phyloP scores from a whole-genome alignment of 2,329 filamentous ascomycete genomes.

The Penicillium polonicum region DNA sequence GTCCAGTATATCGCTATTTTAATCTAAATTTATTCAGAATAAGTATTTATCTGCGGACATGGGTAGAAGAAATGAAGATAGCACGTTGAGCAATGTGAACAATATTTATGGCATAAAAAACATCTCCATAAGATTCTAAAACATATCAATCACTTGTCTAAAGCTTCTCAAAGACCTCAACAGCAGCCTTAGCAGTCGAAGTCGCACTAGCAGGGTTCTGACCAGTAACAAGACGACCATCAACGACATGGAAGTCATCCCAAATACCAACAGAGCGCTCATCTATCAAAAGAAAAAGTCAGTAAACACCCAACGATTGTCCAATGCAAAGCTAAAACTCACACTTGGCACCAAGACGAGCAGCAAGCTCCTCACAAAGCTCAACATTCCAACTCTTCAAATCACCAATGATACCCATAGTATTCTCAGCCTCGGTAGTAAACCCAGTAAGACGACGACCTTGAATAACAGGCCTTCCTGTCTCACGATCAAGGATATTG shows the following conservation, averaged over 20 bases:
- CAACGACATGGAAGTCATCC: conserved; percentile 35
- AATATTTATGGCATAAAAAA: neutral
- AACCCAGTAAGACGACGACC: conserved; percentile 44
- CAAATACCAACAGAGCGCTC: conserved; percentile 27
- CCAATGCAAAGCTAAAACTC: conserved; percentile 14
- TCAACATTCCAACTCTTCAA: conserved; percentile 34
- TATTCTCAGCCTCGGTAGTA: conserved; percentile 40
- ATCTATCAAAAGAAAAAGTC: conserved; percentile 15
- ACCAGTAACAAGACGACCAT: conserved; percentile 45
- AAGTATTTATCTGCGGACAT: neutral
- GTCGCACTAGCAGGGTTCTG: conserved; percentile 45
- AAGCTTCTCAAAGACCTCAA: conserved; percentile 41
- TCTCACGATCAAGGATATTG: conserved; percentile 33
- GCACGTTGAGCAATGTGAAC: neutral
- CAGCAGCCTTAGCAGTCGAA: conserved; percentile 41
- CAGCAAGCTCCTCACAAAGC: conserved; percentile 37
- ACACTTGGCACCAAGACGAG: conserved; percentile 33
- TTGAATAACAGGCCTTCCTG: conserved; percentile 39
- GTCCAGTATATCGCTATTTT: no score
- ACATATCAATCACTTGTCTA: conserved; percentile 11
- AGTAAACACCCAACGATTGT: neutral
- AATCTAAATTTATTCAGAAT: no score
- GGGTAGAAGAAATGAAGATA: neutral
- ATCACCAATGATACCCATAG: conserved; percentile 34
- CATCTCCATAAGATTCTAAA: neutral